Evolutionary conservation across 2,329 filamentous ascomycete genomes (phyloP).

Genomic region (Colletotrichum sp.): DNA sequence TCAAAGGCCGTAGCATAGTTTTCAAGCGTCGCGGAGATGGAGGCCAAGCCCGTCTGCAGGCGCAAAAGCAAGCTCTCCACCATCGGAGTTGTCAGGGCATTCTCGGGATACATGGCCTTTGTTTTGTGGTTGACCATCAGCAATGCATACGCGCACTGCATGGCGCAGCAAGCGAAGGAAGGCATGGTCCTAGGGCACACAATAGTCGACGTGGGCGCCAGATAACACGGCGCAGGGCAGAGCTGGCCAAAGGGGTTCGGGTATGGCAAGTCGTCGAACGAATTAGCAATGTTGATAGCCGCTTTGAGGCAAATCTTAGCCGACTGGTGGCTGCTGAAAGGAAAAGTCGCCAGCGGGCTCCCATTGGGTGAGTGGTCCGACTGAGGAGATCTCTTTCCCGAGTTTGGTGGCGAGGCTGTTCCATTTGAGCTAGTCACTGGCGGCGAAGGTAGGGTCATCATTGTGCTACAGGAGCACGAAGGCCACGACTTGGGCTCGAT

Average conservation of each 20-base stretch:
- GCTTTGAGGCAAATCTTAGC: constrained; percentile 54
- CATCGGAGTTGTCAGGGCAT: constrained; percentile 26
- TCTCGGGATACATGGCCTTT: constrained; percentile 36
- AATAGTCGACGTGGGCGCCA: constrained; percentile 39
- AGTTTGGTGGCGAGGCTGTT: constrained; percentile 24
- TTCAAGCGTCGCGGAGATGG: constrained; percentile 44
- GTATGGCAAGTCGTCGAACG: constrained; percentile 50
- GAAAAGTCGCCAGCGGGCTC: constrained; percentile 32
- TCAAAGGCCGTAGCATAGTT: constrained; percentile 50
- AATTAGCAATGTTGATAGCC: constrained; percentile 50
- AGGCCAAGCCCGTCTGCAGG: constrained; percentile 46
- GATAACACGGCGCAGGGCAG: constrained; percentile 35
- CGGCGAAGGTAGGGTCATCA: constrained; percentile 29
- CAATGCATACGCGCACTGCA: constrained; percentile 50
- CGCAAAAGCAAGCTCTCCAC: constrained; percentile 41
- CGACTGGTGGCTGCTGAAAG: constrained; percentile 51
- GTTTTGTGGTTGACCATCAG: constrained; percentile 48
- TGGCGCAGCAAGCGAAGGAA: constrained; percentile 49
- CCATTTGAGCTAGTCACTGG: constrained; percentile 32
- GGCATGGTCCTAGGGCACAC: constrained; percentile 50
- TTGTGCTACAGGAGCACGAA: constrained; percentile 37
- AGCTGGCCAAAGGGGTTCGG: constrained; percentile 44
- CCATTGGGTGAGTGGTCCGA: constrained; percentile 11
- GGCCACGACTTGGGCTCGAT: constrained; percentile 36
- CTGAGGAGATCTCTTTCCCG: constrained; percentile 25